Conservation (phyloP, 148 eudicot species). For the Silene latifolia region DNA sequence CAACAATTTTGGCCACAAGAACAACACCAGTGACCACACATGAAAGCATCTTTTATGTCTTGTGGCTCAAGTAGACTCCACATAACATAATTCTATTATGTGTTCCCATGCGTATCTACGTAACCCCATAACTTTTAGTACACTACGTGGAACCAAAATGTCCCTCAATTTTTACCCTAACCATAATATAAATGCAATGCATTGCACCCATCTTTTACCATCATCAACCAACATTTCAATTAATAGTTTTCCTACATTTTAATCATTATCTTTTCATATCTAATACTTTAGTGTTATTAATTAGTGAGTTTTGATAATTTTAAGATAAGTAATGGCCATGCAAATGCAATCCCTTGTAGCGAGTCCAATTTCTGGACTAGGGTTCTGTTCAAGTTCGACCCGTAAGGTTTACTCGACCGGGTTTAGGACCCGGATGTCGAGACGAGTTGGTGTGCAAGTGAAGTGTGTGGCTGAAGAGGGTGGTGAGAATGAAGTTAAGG, state of each 20-base stretch:
- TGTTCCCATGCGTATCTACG: background rate
- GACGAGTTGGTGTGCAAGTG: conserved; percentile 19
- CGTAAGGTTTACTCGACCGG: background rate
- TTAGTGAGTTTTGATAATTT: too few species aligned
- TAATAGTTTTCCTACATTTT: too few species aligned
- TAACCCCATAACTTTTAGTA: background rate
- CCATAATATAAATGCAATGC: conserved; percentile 11
- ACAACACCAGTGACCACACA: background rate
- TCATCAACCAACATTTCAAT: background rate
- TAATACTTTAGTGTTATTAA: too few species aligned
- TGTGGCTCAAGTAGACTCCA: conserved; percentile 14
- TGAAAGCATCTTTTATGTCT: too few species aligned
- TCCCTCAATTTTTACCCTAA: conserved; percentile 16
- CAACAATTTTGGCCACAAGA: background rate
- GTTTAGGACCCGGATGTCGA: conserved; percentile 16
- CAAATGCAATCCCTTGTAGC: conserved; percentile 32
- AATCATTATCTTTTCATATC: too few species aligned
- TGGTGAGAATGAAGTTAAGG: conserved; percentile 16
- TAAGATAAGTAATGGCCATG: conserved; percentile 12
- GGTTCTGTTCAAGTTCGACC: conserved; percentile 6
- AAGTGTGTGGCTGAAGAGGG: conserved; percentile 32
- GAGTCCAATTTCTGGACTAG: conserved; percentile 15
- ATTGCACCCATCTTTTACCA: too few species aligned
- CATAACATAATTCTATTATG: conserved; percentile 8
- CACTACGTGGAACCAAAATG: conserved; percentile 20